Base-by-base conservation (phyloP, 768 basidiomycete genomes). In the Xerocomellus dryophilus region DNA sequence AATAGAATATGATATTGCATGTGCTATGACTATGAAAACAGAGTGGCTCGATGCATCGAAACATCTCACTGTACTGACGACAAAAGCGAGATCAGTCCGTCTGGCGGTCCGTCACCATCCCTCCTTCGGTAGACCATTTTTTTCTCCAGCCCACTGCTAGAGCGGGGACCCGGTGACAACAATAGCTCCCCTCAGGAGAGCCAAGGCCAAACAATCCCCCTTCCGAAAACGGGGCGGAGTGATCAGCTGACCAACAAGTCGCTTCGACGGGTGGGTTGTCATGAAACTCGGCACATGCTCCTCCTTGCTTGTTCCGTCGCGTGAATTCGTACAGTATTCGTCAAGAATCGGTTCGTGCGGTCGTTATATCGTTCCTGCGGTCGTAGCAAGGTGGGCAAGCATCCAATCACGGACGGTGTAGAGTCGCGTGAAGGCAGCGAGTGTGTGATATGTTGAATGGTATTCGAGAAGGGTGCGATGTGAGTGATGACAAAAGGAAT, bases 341-440 rank as follows among this genome's bases (percentile, higher is more conserved):
- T 71, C 71, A 67, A 73, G 70, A 73, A 71, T 70, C 53, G 45
- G 50, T 66, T 71, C 67, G 59, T 57, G 70, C 61, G 58, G 60
- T 71, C 67, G 63, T 72, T 43, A 59, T 52, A 34, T 71, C 65
- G 64, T 66, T 58, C 66, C 64, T 66, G 69, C 61, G 61, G 59
- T 69, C 61, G 61, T 71, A 49, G 59, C 66, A 65, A 68, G 63
- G 61, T 61, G 57, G 54, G 47, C 51, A 63, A 41, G 66, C 50
- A 58, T 54, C 58, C 56, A 53, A 46, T 54, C 56, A 49, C 50
- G 44, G 56, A 45, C 42, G 39, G 49, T 38, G 43, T 25, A 55
- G 47, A 40, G 47, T 53, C 66, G 50, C 47, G 56, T 65, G 60
- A 54, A 44, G 55, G 54, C 59, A 56, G 57, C 42, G 49, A 39